These are phyloP conservation scores for Ramularia collo-cygni DNA, from an alignment of 2,329 filamentous ascomycete genomes.

Conservation along the genomic window DNA sequence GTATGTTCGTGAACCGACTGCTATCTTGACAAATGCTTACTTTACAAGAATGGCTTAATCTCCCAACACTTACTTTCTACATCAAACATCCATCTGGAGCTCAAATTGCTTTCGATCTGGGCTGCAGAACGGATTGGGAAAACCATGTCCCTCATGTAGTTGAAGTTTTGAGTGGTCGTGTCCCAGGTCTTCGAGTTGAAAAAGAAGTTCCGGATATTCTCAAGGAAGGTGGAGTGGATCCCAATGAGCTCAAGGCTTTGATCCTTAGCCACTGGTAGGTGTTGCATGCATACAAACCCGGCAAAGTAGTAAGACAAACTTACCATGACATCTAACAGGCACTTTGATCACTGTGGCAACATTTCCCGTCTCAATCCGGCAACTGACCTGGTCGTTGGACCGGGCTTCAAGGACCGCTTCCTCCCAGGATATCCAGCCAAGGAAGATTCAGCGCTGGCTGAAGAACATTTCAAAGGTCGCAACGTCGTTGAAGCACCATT, in stretches of 20 bases:
- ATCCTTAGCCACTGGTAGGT: slow-evolving; percentile 39
- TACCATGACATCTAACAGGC: slow-evolving; percentile 5
- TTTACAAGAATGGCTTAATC: slow-evolving; percentile 11
- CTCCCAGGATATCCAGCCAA: slow-evolving; percentile 42
- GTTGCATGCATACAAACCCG: background rate
- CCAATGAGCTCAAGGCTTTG: slow-evolving; percentile 31
- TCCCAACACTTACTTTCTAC: slow-evolving; percentile 15
- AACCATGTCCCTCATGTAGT: slow-evolving; percentile 28
- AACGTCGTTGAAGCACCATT: slow-evolving; percentile 17
- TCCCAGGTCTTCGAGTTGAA: slow-evolving; percentile 20
- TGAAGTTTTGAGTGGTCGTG: slow-evolving; percentile 9
- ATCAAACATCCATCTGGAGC: slow-evolving; percentile 21
- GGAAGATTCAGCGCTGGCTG: slow-evolving; percentile 9
- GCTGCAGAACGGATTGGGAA: slow-evolving; percentile 37
- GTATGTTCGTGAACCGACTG: too few relatives aligned
- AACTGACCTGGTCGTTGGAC: slow-evolving; percentile 47
- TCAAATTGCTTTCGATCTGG: slow-evolving; percentile 37
- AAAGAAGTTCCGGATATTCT: slow-evolving; percentile 31
- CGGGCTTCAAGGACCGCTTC: slow-evolving; percentile 43
- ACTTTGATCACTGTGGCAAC: slow-evolving; percentile 49
- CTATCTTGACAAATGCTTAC: too few relatives aligned
- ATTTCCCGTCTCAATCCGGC: slow-evolving; percentile 39
- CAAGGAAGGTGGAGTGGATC: slow-evolving; percentile 27
- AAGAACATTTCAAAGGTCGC: slow-evolving; percentile 16
- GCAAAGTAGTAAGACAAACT: slow-evolving; percentile 23